These are phyloP conservation scores for Agaricus blazei DNA, from an alignment of 768 basidiomycete species.

Conservation along the genomic window DNA sequence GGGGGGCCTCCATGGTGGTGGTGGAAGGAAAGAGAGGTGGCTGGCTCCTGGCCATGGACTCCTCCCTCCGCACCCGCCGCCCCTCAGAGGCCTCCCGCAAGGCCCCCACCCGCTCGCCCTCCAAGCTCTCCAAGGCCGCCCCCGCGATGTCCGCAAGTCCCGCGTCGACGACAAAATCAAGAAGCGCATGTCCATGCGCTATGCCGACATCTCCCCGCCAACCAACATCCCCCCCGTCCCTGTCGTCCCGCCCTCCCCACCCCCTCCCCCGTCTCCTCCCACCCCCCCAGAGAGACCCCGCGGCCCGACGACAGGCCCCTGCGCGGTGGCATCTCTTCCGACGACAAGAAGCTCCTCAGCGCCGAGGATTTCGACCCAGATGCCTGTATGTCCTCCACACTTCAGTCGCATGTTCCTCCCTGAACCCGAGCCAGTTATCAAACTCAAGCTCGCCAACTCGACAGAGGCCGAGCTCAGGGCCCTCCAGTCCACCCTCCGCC, in stretches of 20 bases:
- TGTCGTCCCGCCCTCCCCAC: constrained; percentile 27
- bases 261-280: constrained; percentile 6
- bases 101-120: constrained; percentile 21
- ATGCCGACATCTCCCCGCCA: constrained; percentile 79
- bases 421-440: constrained; percentile 42
- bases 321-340: constrained; percentile 20
- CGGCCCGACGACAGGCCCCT: constrained; percentile 41
- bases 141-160: constrained; percentile 45
- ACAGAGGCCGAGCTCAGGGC: constrained; percentile 77
- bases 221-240: constrained; percentile 50
- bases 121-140: constrained; percentile 30
- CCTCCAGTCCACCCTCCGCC: constrained; percentile 70
- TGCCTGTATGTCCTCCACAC: constrained; percentile 56
- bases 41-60: constrained; percentile 36
- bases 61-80: constrained; percentile 41
- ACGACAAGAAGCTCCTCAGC: constrained; percentile 66
- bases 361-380: constrained; percentile 84
- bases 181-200: constrained; percentile 94
- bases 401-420: not conserved
- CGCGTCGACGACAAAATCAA: constrained; percentile 87
- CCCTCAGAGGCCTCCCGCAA: constrained; percentile 45
- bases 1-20: constrained; percentile 11
- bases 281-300: constrained; percentile 16
- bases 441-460: constrained; percentile 84
- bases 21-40: constrained; percentile 1